A percentile compares a stretch with the other conserved stretches of the same genome.
Evolutionary conservation across 2,329 filamentous ascomycete species (phyloP).

Genomic region (Botrytis paeoniae): DNA sequence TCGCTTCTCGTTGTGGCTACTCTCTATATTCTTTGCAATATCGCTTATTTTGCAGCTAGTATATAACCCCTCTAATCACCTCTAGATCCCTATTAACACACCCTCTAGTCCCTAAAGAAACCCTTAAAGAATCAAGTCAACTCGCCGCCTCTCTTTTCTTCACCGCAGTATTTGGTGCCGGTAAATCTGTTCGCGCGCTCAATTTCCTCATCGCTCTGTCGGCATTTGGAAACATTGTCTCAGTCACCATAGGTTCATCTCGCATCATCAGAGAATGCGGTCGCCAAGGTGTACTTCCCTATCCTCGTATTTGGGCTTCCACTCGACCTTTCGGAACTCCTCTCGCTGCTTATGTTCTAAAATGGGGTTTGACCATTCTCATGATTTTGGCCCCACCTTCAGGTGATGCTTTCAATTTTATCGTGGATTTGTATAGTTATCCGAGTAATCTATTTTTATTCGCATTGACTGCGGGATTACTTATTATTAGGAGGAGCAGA

Average conservation of each 20-base stretch:
- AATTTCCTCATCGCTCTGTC: constrained; percentile 47
- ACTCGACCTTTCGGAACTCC: constrained; percentile 63
- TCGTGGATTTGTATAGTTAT: constrained; percentile 58
- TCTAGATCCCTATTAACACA: neutral
- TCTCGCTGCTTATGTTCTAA: constrained; percentile 55
- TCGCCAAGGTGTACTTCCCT: constrained; percentile 23
- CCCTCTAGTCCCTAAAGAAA: constrained; percentile 47
- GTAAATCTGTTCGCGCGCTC: constrained; percentile 45
- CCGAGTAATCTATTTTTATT: constrained; percentile 57
- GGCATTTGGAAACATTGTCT: constrained; percentile 49
- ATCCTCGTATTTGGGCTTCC: constrained; percentile 49
- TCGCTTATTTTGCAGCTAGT: constrained; percentile 58
- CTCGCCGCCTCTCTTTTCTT: constrained; percentile 45
- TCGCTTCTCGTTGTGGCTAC: constrained; percentile 51
- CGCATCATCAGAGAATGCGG: constrained; percentile 58
- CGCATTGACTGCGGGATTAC: constrained; percentile 54
- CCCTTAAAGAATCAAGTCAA: constrained; percentile 52
- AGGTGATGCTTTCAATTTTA: constrained; percentile 63
- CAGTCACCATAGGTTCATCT: constrained; percentile 51
- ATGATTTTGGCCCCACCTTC: constrained; percentile 60
- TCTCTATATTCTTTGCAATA: constrained; percentile 57
- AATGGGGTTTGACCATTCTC: constrained; percentile 55
- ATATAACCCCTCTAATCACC: neutral
- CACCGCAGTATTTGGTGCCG: constrained; percentile 49
- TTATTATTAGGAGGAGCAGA: constrained; percentile 55